phyloP scores from a whole-genome alignment of 208 protist genomes.

The Trypanosoma vivax region DNA sequence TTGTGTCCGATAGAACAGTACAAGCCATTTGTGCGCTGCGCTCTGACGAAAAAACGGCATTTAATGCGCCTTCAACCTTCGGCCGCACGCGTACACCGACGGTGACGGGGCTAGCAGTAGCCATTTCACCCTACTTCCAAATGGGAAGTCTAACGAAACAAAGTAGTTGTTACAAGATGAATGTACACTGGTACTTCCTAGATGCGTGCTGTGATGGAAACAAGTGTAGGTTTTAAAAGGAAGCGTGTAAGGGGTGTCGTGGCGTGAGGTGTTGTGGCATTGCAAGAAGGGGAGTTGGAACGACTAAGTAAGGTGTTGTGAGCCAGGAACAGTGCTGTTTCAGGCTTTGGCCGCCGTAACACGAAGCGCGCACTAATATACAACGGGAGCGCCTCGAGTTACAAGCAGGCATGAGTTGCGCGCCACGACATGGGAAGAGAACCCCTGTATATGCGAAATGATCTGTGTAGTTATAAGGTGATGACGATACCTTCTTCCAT shows the following conservation, averaged over 20 bases:
- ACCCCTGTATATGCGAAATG: background rate
- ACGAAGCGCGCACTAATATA: too few relatives aligned
- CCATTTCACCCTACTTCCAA: too few relatives aligned
- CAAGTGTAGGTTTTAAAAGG: background rate
- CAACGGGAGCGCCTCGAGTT: too few relatives aligned
- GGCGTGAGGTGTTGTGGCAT: background rate
- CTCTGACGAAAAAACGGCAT: slow-evolving; percentile 52
- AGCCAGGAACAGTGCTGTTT: too few relatives aligned
- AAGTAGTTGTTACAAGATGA: background rate
- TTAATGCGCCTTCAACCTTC: slow-evolving; percentile 47
- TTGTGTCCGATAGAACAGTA: slow-evolving; percentile 51
- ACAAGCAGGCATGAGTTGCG: too few relatives aligned
- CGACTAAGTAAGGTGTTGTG: too few relatives aligned
- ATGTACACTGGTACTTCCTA: too few relatives aligned
- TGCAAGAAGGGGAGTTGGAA: too few relatives aligned
- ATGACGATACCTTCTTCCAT: slow-evolving; percentile 76
- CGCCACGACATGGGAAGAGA: too few relatives aligned
- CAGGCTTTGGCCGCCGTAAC: too few relatives aligned
- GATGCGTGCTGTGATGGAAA: background rate
- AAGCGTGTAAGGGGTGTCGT: background rate
- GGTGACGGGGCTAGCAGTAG: slow-evolving; percentile 44
- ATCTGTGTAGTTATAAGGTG: background rate
- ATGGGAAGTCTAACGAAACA: background rate
- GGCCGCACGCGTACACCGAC: slow-evolving; percentile 84
- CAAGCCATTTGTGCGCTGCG: slow-evolving; percentile 58